A percentile compares a stretch with the other conserved stretches of the same genome.
phyloP scores from a whole-genome alignment of 2,329 filamentous ascomycete genomes.

The Coleophoma crateriformis region DNA sequence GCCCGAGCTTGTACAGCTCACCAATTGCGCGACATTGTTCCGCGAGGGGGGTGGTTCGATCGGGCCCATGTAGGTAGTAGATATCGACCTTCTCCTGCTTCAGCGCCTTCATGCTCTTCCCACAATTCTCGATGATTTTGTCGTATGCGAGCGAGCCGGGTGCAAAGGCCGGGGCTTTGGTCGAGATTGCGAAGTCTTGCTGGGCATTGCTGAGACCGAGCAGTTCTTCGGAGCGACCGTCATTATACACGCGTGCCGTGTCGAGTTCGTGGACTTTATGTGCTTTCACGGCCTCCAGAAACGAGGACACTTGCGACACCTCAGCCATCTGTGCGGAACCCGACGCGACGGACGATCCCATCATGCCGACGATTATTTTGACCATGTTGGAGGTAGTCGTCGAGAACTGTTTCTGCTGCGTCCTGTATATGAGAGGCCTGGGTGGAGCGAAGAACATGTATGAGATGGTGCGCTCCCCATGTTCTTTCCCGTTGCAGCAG shows the following conservation, averaged over 20 bases:
- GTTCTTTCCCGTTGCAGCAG: not conserved
- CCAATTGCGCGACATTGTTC: constrained; percentile 22
- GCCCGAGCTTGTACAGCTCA: constrained; percentile 20
- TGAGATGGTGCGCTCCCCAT: not conserved
- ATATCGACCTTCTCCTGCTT: constrained; percentile 19
- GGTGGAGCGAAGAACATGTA: not conserved
- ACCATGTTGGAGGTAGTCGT: constrained; percentile 1
- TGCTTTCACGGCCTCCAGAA: not conserved
- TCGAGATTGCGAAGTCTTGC: constrained; percentile 2
- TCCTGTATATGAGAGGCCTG: not conserved
- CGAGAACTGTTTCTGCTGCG: not conserved
- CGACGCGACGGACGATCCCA: constrained; percentile 1
- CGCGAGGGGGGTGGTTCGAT: constrained; percentile 20
- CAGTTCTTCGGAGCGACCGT: constrained; percentile 1
- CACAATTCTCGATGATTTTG: constrained; percentile 3
- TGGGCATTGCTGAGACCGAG: not conserved
- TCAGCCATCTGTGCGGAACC: constrained; percentile 1
- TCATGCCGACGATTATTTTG: constrained; percentile 4
- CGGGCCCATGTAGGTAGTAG: constrained; percentile 26
- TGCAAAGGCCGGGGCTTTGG: constrained; percentile 4
- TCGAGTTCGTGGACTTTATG: constrained; percentile 2
- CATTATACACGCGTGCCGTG: constrained; percentile 2
- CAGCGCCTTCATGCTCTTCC: constrained; percentile 1
- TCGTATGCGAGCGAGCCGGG: not conserved
- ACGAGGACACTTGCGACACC: not conserved